Base-by-base conservation (phyloP, 306 rosid genomes). In the Ormosia emarginata region DNA sequence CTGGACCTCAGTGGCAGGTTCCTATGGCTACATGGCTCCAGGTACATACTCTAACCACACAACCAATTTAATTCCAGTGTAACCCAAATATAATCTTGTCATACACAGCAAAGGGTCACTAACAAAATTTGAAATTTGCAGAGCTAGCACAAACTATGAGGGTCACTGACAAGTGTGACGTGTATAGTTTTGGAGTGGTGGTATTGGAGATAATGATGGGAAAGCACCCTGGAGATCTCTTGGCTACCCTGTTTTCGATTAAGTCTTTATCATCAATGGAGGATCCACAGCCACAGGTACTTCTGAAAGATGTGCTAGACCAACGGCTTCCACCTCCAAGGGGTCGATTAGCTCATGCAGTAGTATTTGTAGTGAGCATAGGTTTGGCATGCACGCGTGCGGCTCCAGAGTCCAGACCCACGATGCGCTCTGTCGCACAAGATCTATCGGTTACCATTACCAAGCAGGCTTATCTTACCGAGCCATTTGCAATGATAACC, bases 21-120 rank as follows among this genome's bases (percentile, higher is more conserved):
- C 97, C 57, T 89, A 82, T 46, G 97, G 95, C 57, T 90, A 92
- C 89, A 91, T 91, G 93, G 95, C 97, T 74, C 95, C 92, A 71
- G 95, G 97, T 91, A 89, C 29, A 8, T 39, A 39, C 46, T 81
- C 2, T 24, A 24, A 24, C 24, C 24, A 0, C 24, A 24, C 57
- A 68, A 15, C 33, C 14, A 24, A 36, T 24, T 72, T 18, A 64
- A 59, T 56, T 72, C 39, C 57, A 37, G 4, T 37, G 46, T 61
- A 0, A 34, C 4, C 4, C 52, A 29, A 12, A 6, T 43, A 13
- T 5, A 7, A 7, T 50, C 11, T 52, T 56, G 29, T 24, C 29
- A 11, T 18, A 32, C 43, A 9, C 33, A 40, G 39, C 40, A 9
- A 81, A 49, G 32, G 3, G 55, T 47, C n/a, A 32, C 32, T 43